A percentile compares a stretch with the other conserved stretches of the same genome.
phyloP scores from a whole-genome alignment of 345 rosid genomes.

The Populus davidiana region DNA sequence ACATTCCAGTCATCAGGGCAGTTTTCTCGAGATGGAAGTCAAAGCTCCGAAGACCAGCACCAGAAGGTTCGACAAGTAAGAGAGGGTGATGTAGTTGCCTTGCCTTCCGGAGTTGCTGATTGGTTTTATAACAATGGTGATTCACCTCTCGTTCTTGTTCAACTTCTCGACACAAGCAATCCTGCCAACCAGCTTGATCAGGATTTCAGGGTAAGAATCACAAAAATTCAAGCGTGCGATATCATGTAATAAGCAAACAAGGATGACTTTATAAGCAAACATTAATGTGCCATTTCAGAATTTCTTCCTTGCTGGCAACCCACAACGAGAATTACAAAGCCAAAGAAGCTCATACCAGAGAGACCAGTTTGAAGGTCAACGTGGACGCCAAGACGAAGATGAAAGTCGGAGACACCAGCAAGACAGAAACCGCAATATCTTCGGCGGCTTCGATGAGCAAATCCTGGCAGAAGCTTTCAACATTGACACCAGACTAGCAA shows the following conservation, averaged over 20 bases:
- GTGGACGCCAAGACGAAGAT: background rate
- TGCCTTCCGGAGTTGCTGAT: conserved; percentile 40
- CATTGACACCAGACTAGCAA: background rate
- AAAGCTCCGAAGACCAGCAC: conserved; percentile 21
- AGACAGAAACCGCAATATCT: background rate
- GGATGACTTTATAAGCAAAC: background rate
- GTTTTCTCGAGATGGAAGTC: background rate
- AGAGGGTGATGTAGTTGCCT: conserved; percentile 41
- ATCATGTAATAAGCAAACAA: background rate
- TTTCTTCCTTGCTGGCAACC: conserved; percentile 51
- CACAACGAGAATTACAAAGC: conserved; percentile 21
- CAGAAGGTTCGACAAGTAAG: conserved; percentile 30
- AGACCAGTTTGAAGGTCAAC: background rate
- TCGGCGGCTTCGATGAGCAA: background rate
- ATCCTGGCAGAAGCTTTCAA: conserved; percentile 8
- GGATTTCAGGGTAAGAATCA: conserved; percentile 28
- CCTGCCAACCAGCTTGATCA: conserved; percentile 43
- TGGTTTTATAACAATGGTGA: conserved; percentile 48
- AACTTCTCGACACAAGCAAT: conserved; percentile 30
- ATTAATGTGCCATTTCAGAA: conserved; percentile 20
- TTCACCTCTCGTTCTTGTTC: conserved; percentile 31
- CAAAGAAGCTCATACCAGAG: background rate
- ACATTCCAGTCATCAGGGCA: conserved; percentile 14
- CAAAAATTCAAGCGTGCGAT: background rate
- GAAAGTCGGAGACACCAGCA: background rate